These are phyloP conservation scores for Alternaria alternata DNA, from an alignment of 2,329 filamentous ascomycete genomes.

Conservation along the genomic window DNA sequence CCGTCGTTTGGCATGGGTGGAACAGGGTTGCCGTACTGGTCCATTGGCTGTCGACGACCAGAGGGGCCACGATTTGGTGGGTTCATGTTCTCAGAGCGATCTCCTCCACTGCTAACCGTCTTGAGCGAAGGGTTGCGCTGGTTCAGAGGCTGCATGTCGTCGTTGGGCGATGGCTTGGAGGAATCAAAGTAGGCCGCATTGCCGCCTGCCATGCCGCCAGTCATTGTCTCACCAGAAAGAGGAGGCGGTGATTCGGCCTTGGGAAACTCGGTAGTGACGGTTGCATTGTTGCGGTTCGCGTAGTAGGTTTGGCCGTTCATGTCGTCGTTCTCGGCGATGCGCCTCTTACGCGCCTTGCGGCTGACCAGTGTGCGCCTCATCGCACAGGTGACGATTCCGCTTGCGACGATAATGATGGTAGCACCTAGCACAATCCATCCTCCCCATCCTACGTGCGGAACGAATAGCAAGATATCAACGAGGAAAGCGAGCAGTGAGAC, in stretches of 20 bases:
- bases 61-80: slow-evolving; percentile 50
- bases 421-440: slow-evolving; percentile 92
- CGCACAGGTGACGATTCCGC: slow-evolving; percentile 86
- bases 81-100: slow-evolving; percentile 50
- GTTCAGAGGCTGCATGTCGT: slow-evolving; percentile 77
- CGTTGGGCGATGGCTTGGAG: slow-evolving; percentile 66
- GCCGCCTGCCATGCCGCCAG: slow-evolving; percentile 57
- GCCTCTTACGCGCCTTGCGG: slow-evolving; percentile 89
- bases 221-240: slow-evolving; percentile 63
- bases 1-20: slow-evolving; percentile 55
- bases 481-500: slow-evolving; percentile 87
- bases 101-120: slow-evolving; percentile 59
- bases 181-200: slow-evolving; percentile 73
- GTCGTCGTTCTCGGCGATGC: slow-evolving; percentile 91
- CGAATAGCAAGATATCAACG: slow-evolving; percentile 91
- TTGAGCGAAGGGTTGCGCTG: slow-evolving; percentile 68
- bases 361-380: slow-evolving; percentile 93
- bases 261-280: slow-evolving; percentile 51
- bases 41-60: slow-evolving; percentile 56
- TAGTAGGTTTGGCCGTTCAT: slow-evolving; percentile 97
- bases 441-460: slow-evolving; percentile 92
- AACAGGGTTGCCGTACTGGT: slow-evolving; percentile 71
- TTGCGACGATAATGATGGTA: slow-evolving; percentile 82
- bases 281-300: slow-evolving; percentile 53
- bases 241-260: slow-evolving; percentile 64